These are phyloP conservation scores for Quercus mongolica DNA, from an alignment of 306 rosid species.

Conservation along the genomic window DNA sequence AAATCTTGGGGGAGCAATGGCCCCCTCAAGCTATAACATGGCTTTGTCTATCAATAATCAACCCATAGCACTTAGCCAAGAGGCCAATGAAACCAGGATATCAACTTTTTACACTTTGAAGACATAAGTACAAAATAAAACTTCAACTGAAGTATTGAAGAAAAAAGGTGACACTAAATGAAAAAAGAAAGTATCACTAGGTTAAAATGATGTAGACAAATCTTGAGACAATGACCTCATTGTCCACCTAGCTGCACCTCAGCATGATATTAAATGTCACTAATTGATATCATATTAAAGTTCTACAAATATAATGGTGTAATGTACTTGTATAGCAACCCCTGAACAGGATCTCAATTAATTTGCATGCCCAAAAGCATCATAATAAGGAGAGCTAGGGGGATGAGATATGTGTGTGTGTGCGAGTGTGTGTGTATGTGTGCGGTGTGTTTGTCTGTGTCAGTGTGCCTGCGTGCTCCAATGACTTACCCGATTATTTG, in stretches of 20 bases:
- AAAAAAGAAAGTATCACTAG: background rate
- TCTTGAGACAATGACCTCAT: background rate
- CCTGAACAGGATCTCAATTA: background rate
- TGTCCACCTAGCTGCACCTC: background rate
- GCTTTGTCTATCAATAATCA: too few relatives aligned
- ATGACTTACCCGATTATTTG: conserved; percentile 56
- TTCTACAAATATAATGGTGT: background rate
- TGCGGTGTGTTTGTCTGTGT: too few relatives aligned
- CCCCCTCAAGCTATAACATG: too few relatives aligned
- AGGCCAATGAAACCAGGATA: too few relatives aligned
- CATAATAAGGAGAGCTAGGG: background rate
- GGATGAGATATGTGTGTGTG: background rate
- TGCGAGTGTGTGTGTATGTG: too few relatives aligned
- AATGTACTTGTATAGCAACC: background rate
- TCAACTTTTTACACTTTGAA: background rate
- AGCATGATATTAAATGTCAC: background rate
- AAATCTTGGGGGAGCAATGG: too few relatives aligned
- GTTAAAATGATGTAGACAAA: background rate
- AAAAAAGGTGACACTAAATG: background rate
- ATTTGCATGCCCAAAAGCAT: background rate
- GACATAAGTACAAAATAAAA: background rate
- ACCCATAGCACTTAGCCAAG: too few relatives aligned
- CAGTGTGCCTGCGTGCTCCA: background rate
- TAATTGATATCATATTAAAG: background rate
- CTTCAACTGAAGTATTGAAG: background rate